phyloP scores from a whole-genome alignment of 495 filamentous ascomycete genomes.

The Pyrenula massariospora region DNA sequence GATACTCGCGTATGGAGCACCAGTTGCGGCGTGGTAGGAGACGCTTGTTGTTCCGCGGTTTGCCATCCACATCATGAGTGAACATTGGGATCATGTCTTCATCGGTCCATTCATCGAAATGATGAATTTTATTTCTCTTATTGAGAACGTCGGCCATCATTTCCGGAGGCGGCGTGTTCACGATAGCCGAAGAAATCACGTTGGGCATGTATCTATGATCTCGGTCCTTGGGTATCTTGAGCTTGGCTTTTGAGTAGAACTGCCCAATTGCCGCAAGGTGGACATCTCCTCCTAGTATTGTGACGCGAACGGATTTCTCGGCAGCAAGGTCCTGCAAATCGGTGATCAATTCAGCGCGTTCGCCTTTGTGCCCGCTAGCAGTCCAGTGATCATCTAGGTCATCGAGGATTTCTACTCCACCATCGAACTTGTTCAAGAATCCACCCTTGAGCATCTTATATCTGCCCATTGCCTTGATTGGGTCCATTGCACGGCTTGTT shows the following conservation, averaged over 20 bases:
- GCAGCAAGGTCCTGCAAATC: slow-evolving; percentile 84
- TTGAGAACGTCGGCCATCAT: slow-evolving; percentile 85
- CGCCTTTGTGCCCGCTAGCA: slow-evolving; percentile 80
- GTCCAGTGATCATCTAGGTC: slow-evolving; percentile 96
- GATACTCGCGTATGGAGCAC: slow-evolving; percentile 76
- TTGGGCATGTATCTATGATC: slow-evolving; percentile 93
- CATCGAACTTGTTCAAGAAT: slow-evolving; percentile 81
- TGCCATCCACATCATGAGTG: slow-evolving; percentile 74
- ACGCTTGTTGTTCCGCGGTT: slow-evolving; percentile 78
- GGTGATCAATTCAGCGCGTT: slow-evolving; percentile 76
- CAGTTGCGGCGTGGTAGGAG: slow-evolving; percentile 88
- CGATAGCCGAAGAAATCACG: slow-evolving; percentile 82
- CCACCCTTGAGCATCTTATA: slow-evolving; percentile 61
- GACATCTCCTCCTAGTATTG: slow-evolving; percentile 83
- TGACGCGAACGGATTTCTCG: slow-evolving; percentile 83
- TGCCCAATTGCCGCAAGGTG: slow-evolving; percentile 87
- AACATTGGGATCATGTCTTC: slow-evolving; percentile 96
- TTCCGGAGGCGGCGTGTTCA: slow-evolving; percentile 82
- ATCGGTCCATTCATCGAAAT: slow-evolving; percentile 61
- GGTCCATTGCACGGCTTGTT: slow-evolving; percentile 73
- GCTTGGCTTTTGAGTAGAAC: slow-evolving; percentile 81
- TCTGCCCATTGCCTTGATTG: slow-evolving; percentile 78
- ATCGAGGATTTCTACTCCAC: slow-evolving; percentile 86
- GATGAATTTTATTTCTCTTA: slow-evolving; percentile 86
- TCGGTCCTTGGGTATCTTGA: slow-evolving; percentile 64